A percentile compares a stretch with the other conserved stretches of the same genome.
These are phyloP conservation scores for Kodamaea leandrae DNA, from an alignment of 805 yeast genomes.

Conservation along the genomic window DNA sequence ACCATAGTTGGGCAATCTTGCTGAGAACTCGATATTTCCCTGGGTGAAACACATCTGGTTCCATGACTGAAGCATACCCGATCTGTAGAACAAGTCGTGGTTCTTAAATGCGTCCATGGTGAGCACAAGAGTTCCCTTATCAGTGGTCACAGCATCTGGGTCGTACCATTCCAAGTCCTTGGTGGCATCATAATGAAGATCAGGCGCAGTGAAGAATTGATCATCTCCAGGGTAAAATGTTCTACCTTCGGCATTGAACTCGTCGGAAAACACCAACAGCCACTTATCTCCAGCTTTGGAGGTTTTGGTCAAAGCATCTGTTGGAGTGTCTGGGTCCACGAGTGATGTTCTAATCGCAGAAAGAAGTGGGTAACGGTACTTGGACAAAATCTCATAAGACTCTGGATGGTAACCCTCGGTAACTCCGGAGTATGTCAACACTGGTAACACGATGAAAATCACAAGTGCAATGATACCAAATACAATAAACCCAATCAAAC, in stretches of 20 bases:
- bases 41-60: slow-evolving; percentile 86
- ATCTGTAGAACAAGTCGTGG: slow-evolving; percentile 77
- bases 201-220: slow-evolving; percentile 42
- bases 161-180: slow-evolving; percentile 45
- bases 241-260: slow-evolving; percentile 43
- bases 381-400: slow-evolving; percentile 47
- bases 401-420: slow-evolving; percentile 25
- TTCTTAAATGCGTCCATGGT: slow-evolving; percentile 44
- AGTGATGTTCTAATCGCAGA: slow-evolving; percentile 35
- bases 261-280: slow-evolving; percentile 41
- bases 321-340: slow-evolving; percentile 43
- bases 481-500: slow-evolving; percentile 56
- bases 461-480: slow-evolving; percentile 60
- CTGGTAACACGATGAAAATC: slow-evolving; percentile 80
- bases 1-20: slow-evolving; percentile 77
- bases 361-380: slow-evolving; percentile 36
- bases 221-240: slow-evolving; percentile 45
- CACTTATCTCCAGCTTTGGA: slow-evolving; percentile 29
- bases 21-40: slow-evolving; percentile 75
- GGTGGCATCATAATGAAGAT: slow-evolving; percentile 42
- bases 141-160: slow-evolving; percentile 42
- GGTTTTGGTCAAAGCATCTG: slow-evolving; percentile 23
- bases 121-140: slow-evolving; percentile 34
- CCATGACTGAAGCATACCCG: slow-evolving; percentile 94
- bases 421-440: slow-evolving; percentile 76